Percentiles rank a stretch among this genome's conserved stretches.
These are phyloP conservation scores for Aspergillus cavernicola DNA, from an alignment of 495 filamentous ascomycete genomes.

Conservation along the genomic window DNA sequence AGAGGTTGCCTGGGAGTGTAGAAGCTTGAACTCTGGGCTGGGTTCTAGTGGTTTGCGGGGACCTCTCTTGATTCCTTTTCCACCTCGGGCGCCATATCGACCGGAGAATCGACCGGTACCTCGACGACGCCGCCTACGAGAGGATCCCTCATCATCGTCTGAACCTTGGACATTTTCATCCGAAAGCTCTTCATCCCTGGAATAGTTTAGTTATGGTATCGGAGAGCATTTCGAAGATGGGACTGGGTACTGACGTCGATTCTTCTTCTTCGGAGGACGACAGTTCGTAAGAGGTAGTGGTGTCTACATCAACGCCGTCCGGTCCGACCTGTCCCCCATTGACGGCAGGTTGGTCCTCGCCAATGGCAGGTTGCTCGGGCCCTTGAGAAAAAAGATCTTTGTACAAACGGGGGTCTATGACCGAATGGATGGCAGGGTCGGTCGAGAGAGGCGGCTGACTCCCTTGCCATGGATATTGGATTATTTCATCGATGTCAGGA, in stretches of 20 bases:
- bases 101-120: slow-evolving; percentile 40
- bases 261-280: slow-evolving; percentile 20
- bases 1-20: slow-evolving; percentile 65
- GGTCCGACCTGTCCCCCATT: slow-evolving; percentile 11
- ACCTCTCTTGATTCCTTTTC: slow-evolving; percentile 53
- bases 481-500: slow-evolving; percentile 36
- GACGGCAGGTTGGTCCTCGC: slow-evolving; percentile 2
- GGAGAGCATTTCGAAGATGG: neutral
- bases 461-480: slow-evolving; percentile 37
- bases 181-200: slow-evolving; percentile 23
- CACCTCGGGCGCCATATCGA: slow-evolving; percentile 43
- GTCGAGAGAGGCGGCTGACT: slow-evolving; percentile 12
- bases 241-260: slow-evolving; percentile 14
- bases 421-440: slow-evolving; percentile 22
- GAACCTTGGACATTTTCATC: slow-evolving; percentile 15
- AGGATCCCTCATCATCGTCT: slow-evolving; percentile 31
- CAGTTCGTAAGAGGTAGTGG: slow-evolving; percentile 24
- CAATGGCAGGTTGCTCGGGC: slow-evolving; percentile 7
- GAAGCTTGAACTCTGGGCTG: slow-evolving; percentile 67
- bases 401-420: slow-evolving; percentile 43
- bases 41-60: slow-evolving; percentile 71
- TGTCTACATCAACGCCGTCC: slow-evolving; percentile 23
- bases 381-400: slow-evolving; percentile 22
- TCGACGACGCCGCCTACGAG: slow-evolving; percentile 28
- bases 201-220: neutral